phyloP scores from a whole-genome alignment of 768 basidiomycete species.

The Hygrocybe punicea region DNA sequence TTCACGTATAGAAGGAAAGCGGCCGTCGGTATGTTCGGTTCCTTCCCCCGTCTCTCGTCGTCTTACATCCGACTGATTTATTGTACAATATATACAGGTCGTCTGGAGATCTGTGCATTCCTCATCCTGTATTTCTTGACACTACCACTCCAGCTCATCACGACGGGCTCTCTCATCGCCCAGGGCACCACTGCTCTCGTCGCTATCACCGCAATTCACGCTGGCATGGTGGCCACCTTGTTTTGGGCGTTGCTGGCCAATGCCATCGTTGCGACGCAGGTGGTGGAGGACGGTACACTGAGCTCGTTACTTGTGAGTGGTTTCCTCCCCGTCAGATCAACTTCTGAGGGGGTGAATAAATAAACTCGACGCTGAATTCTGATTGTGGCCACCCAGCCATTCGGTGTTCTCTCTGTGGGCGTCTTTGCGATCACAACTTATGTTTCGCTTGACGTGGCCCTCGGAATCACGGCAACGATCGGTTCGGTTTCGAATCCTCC shows the following conservation, averaged over 20 bases:
- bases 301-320: slow-evolving; percentile 61
- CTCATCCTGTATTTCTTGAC: slow-evolving; percentile 65
- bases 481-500: slow-evolving; percentile 56
- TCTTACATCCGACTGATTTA: too few relatives aligned
- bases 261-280: slow-evolving; percentile 77
- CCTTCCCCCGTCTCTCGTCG: neutral
- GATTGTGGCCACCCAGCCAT: slow-evolving; percentile 46
- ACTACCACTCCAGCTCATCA: slow-evolving; percentile 75
- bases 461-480: slow-evolving; percentile 60
- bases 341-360: too few relatives aligned
- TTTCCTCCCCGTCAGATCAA: too few relatives aligned
- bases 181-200: slow-evolving; percentile 74
- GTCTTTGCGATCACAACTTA: slow-evolving; percentile 76
- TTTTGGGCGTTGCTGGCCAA: slow-evolving; percentile 81
- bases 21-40: slow-evolving; percentile 67
- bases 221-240: slow-evolving; percentile 68
- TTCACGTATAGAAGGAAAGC: slow-evolving; percentile 68
- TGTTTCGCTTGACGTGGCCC: slow-evolving; percentile 77
- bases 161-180: slow-evolving; percentile 71
- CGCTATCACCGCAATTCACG: slow-evolving; percentile 72
- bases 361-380: neutral
- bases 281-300: slow-evolving; percentile 87
- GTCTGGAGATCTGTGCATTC: slow-evolving; percentile 68
- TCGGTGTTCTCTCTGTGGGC: slow-evolving; percentile 49
- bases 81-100: slow-evolving; percentile 38